Conservation (phyloP, 1,284 basidiomycete genomes). For the Ceratobasidium sp. region DNA sequence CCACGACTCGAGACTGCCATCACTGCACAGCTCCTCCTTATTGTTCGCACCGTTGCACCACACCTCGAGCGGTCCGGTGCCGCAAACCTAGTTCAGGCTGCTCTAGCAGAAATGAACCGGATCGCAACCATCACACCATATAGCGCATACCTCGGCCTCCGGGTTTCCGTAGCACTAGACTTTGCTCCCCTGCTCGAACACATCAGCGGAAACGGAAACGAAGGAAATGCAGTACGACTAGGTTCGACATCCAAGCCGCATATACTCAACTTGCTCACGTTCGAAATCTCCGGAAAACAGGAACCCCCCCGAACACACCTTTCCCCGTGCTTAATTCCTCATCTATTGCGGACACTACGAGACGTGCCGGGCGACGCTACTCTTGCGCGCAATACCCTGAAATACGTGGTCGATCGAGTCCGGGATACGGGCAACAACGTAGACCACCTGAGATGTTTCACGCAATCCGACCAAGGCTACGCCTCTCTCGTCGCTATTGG, state of each 20-base stretch:
- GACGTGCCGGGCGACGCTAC: neutral
- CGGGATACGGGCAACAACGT: slow-evolving; percentile 11
- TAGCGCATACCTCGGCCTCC: slow-evolving; percentile 27
- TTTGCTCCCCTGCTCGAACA: slow-evolving; percentile 11
- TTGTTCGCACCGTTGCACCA: slow-evolving; percentile 23
- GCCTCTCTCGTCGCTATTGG: slow-evolving; percentile 21
- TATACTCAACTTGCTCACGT: slow-evolving; percentile 34
- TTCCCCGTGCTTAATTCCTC: neutral
- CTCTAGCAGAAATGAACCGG: slow-evolving; percentile 24
- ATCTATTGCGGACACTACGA: slow-evolving; percentile 9
- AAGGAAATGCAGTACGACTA: neutral
- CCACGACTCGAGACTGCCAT: slow-evolving; percentile 19
- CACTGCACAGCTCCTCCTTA: slow-evolving; percentile 1
- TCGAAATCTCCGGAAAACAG: slow-evolving; percentile 25
- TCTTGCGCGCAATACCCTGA: neutral
- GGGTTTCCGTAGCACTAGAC: slow-evolving; percentile 1
- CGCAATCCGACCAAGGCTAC: slow-evolving; percentile 36
- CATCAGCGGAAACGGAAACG: neutral
- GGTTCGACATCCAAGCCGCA: slow-evolving; percentile 28
- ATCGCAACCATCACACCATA: slow-evolving; percentile 16
- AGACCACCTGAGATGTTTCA: slow-evolving; percentile 18
- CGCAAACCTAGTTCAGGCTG: neutral
- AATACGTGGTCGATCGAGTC: slow-evolving; percentile 33
- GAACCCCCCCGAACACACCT: slow-evolving; percentile 7
- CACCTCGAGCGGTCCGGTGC: slow-evolving; percentile 31